Evolutionary conservation across 805 yeast genomes (phyloP).

Genomic region (Candida pini): DNA sequence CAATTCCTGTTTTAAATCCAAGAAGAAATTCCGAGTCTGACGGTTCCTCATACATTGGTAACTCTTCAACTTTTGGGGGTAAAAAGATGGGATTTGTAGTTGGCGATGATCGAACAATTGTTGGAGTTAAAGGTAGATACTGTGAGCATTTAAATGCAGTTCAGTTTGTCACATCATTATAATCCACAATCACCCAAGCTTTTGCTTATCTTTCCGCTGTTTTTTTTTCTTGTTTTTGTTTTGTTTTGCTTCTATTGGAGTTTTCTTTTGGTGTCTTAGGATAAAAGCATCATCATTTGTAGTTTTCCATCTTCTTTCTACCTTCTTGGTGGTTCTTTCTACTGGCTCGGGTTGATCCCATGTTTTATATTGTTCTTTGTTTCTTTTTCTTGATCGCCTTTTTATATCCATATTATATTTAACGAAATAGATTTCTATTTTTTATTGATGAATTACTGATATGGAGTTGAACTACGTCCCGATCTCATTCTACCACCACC

Average conservation of each 20-base stretch:
- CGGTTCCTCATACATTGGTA: constrained; percentile 8
- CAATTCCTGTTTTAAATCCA: background rate
- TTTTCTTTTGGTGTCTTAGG: background rate
- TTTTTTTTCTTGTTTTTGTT: background rate
- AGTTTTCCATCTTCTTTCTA: no score
- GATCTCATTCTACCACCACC: constrained; percentile 14
- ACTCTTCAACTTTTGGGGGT: constrained; percentile 6
- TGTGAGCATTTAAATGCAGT: constrained; percentile 13
- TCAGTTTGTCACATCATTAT: constrained; percentile 10
- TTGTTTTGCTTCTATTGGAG: background rate
- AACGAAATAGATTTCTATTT: no score
- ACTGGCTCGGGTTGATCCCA: no score
- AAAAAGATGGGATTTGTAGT: constrained; percentile 4
- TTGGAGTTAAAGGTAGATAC: constrained; percentile 13
- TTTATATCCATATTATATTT: no score
- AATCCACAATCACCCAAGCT: no score
- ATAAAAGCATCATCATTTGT: background rate
- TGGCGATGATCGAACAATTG: constrained; percentile 10
- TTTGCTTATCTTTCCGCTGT: background rate
- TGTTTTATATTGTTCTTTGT: background rate
- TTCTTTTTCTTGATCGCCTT: background rate
- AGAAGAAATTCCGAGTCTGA: background rate
- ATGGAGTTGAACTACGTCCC: constrained; percentile 22
- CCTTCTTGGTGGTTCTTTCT: no score
- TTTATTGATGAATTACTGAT: constrained; percentile 6